A percentile compares a stretch with the other conserved stretches of the same genome.
These are phyloP conservation scores for Alternaria sp. DNA, from an alignment of 2,329 filamentous ascomycete species.

Conservation along the genomic window DNA sequence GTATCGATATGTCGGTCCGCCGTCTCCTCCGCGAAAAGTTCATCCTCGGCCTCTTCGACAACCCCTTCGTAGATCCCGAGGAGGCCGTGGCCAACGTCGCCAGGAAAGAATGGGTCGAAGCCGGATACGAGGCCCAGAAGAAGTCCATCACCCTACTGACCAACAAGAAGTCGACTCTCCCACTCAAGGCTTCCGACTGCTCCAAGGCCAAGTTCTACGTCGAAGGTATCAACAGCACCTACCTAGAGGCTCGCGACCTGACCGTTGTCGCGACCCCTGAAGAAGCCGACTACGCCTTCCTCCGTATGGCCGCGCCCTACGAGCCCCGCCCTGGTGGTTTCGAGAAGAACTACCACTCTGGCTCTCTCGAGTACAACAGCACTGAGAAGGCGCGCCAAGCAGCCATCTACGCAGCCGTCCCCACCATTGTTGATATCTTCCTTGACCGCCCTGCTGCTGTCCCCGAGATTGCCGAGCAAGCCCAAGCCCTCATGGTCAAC, in stretches of 20 bases:
- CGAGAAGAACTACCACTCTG: constrained; percentile 49
- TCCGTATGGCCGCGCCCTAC: constrained; percentile 51
- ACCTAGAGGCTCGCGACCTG: constrained; percentile 41
- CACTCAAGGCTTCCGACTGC: constrained; percentile 25
- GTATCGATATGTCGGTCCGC: constrained; percentile 56
- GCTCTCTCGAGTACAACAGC: constrained; percentile 52
- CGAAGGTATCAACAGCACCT: constrained; percentile 44
- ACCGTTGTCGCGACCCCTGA: constrained; percentile 43
- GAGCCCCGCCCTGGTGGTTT: constrained; percentile 53
- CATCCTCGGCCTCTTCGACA: constrained; percentile 59
- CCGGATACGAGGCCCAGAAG: constrained; percentile 49
- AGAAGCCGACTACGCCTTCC: constrained; percentile 52
- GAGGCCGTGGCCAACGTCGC: constrained; percentile 53
- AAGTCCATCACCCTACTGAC: constrained; percentile 47
- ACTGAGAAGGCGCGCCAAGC: constrained; percentile 50
- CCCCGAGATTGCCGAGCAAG: constrained; percentile 51
- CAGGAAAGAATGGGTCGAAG: constrained; percentile 51
- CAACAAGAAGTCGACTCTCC: constrained; percentile 43
- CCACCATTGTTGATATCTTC: constrained; percentile 53
- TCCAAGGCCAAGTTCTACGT: constrained; percentile 44
- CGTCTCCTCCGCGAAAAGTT: constrained; percentile 60
- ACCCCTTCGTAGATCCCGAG: constrained; percentile 58
- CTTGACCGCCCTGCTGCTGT: constrained; percentile 55
- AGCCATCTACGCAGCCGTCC: constrained; percentile 48
- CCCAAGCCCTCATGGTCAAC: constrained; percentile 50